phyloP scores from a whole-genome alignment of 2,329 filamentous ascomycete species.

The Hirsutella rhossiliensis region DNA sequence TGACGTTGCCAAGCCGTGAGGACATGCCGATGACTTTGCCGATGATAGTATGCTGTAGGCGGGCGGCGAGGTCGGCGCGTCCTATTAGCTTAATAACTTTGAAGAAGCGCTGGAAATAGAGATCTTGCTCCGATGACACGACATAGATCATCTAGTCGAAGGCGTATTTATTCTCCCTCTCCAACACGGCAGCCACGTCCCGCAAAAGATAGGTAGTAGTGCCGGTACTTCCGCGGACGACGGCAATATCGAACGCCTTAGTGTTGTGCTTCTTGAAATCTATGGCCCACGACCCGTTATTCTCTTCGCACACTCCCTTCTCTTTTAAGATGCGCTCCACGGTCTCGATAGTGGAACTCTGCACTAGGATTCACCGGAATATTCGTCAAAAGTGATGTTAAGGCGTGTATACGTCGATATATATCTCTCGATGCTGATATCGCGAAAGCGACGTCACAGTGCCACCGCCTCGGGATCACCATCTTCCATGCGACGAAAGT shows the following conservation, averaged over 20 bases:
- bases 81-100: no score
- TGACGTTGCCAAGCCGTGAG: no score
- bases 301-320: no score
- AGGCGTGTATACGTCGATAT: slow-evolving; percentile 45
- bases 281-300: no score
- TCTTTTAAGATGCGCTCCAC: no score
- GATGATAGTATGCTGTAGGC: no score
- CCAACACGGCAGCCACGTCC: slow-evolving; percentile 54
- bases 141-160: slow-evolving; percentile 13
- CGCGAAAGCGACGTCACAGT: slow-evolving; percentile 46
- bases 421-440: slow-evolving; percentile 47
- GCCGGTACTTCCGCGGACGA: slow-evolving; percentile 51
- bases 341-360: no score
- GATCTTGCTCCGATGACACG: no score
- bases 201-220: slow-evolving; percentile 58
- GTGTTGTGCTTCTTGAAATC: no score
- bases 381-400: slow-evolving; percentile 50
- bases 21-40: no score
- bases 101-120: no score
- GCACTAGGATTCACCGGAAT: slow-evolving; percentile 36
- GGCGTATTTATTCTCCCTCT: slow-evolving; percentile 26
- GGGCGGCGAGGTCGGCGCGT: no score
- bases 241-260: slow-evolving; percentile 14
- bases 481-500: slow-evolving; percentile 48
- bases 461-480: slow-evolving; percentile 42